Conservation (phyloP, 441 rosid species). For the Aleurites moluccanus region DNA sequence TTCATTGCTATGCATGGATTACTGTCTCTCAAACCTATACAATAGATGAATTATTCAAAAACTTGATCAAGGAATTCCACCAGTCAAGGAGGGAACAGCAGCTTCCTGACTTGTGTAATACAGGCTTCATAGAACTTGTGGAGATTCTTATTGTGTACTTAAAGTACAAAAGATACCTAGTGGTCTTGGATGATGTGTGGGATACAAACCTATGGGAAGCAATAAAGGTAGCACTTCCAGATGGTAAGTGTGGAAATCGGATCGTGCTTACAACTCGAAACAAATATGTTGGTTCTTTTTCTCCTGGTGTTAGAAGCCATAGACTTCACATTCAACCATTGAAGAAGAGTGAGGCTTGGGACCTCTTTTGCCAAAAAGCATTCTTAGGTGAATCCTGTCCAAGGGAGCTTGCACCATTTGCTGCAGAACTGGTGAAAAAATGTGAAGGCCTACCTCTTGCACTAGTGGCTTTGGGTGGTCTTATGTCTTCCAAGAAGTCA, state of each 20-base stretch:
- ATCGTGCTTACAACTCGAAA: slow-evolving; percentile 37
- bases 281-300: slow-evolving; percentile 27
- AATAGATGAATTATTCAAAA: not conserved
- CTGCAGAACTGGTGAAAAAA: slow-evolving; percentile 30
- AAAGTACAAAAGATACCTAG: slow-evolving; percentile 32
- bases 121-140: not conserved
- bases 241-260: slow-evolving; percentile 34
- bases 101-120: not conserved
- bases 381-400: slow-evolving; percentile 28
- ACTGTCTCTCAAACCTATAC: slow-evolving; percentile 7
- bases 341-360: slow-evolving; percentile 31
- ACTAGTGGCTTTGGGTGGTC: slow-evolving; percentile 42
- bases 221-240: slow-evolving; percentile 35
- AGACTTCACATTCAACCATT: slow-evolving; percentile 29
- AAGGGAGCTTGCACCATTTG: slow-evolving; percentile 23
- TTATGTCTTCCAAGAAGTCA: slow-evolving; percentile 31
- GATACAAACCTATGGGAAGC: slow-evolving; percentile 26
- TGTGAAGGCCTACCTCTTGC: slow-evolving; percentile 42
- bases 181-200: slow-evolving; percentile 45
- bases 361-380: slow-evolving; percentile 39
- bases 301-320: slow-evolving; percentile 22
- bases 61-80: slow-evolving; percentile 14
- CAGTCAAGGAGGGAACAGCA: not conserved
- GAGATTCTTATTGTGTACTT: slow-evolving; percentile 7
- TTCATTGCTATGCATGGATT: slow-evolving; percentile 14